A percentile compares a stretch with the other conserved stretches of the same genome.
These are phyloP conservation scores for Penicillium sp. DNA, from an alignment of 2,329 filamentous ascomycete genomes.

Conservation along the genomic window DNA sequence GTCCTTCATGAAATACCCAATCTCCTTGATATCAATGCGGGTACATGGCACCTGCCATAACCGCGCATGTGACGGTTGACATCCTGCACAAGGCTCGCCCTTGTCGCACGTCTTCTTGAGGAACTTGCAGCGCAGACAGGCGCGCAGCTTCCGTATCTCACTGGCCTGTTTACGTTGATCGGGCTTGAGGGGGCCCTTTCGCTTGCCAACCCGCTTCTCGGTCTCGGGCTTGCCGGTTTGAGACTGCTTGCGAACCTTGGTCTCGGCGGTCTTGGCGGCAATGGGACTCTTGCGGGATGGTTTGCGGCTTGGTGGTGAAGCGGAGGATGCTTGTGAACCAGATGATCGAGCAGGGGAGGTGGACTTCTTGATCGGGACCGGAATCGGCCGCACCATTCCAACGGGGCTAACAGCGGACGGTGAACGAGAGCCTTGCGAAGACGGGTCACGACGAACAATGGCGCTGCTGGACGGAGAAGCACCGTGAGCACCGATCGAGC, in stretches of 20 bases:
- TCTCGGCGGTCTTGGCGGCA: slow-evolving; percentile 75
- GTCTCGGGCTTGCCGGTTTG: slow-evolving; percentile 76
- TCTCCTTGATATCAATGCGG: slow-evolving; percentile 97
- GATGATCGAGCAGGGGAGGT: slow-evolving; percentile 59
- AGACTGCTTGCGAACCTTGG: slow-evolving; percentile 73
- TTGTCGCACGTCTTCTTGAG: slow-evolving; percentile 99
- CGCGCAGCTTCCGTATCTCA: slow-evolving; percentile 91
- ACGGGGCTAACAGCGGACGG: slow-evolving; percentile 63
- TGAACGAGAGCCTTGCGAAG: slow-evolving; percentile 45
- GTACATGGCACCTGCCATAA: slow-evolving; percentile 98
- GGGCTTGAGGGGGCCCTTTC: slow-evolving; percentile 83
- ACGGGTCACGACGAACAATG: slow-evolving; percentile 43
- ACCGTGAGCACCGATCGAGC: slow-evolving; percentile 23
- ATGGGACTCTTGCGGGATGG: slow-evolving; percentile 69
- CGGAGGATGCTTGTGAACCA: slow-evolving; percentile 59
- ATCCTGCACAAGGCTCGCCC: slow-evolving; percentile 91
- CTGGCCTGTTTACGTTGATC: slow-evolving; percentile 96
- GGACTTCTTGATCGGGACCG: slow-evolving; percentile 47
- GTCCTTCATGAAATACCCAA: slow-evolving; percentile 98
- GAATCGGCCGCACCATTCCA: slow-evolving; percentile 65
- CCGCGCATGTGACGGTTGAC: slow-evolving; percentile 90
- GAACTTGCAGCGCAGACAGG: slow-evolving; percentile 95
- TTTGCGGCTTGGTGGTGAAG: slow-evolving; percentile 66
- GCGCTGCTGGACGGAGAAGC: slow-evolving; percentile 23
- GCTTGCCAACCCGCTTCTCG: slow-evolving; percentile 90